Evolutionary conservation across 495 filamentous ascomycete genomes (phyloP).

Genomic region (Penicillium herquei): DNA sequence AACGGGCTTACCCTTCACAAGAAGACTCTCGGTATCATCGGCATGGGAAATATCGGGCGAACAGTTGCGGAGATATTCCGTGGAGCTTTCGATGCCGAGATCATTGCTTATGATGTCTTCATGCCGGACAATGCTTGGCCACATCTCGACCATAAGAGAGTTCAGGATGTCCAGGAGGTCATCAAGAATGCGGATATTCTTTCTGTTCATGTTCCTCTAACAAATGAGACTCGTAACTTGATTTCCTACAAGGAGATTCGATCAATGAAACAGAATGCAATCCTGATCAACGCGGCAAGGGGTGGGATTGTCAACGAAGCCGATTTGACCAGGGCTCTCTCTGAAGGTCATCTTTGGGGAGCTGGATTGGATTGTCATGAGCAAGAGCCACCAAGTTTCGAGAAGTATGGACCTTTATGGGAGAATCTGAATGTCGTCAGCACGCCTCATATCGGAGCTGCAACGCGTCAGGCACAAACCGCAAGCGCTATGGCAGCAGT

Average conservation of each 20-base stretch:
- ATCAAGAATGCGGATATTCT: conserved; percentile 32
- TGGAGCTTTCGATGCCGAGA: conserved; percentile 29
- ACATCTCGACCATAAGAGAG: conserved; percentile 28
- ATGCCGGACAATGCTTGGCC: conserved; percentile 29
- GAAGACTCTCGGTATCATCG: conserved; percentile 37
- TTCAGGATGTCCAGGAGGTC: conserved; percentile 27
- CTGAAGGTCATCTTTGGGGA: conserved; percentile 47
- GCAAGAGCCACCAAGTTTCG: conserved; percentile 25
- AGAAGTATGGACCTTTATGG: conserved; percentile 26
- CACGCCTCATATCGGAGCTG: conserved; percentile 33
- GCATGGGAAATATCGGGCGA: conserved; percentile 41
- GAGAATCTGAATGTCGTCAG: conserved; percentile 30
- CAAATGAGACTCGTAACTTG: conserved; percentile 41
- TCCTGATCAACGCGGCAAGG: conserved; percentile 57
- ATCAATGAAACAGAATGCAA: conserved; percentile 46
- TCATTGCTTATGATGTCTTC: conserved; percentile 34
- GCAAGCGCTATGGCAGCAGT: conserved; percentile 27
- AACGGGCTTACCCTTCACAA: conserved; percentile 29
- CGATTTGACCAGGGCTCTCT: conserved; percentile 47
- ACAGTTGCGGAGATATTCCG: conserved; percentile 36
- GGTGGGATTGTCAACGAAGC: conserved; percentile 58
- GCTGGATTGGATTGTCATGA: conserved; percentile 38
- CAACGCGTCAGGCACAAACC: conserved; percentile 20
- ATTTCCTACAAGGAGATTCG: conserved; percentile 47
- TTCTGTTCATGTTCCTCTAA: conserved; percentile 34